Conservation (phyloP, 2,329 filamentous ascomycete species). For the Coniochaeta prunicola region DNA sequence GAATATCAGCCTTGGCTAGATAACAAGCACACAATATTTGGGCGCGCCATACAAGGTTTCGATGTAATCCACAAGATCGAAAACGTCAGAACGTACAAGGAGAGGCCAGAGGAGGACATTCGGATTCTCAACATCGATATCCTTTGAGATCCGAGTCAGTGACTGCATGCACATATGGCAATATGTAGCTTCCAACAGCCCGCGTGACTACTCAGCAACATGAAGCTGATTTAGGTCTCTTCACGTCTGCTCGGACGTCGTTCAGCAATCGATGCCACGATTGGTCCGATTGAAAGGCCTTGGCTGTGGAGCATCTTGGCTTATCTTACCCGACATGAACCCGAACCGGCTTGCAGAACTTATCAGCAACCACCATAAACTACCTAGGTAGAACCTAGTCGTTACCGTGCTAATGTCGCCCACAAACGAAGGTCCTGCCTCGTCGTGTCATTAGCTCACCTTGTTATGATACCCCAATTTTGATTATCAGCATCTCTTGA, state of each 20-base stretch:
- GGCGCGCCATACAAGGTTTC: constrained; percentile 78
- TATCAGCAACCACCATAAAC: background rate
- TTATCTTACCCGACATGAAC: background rate
- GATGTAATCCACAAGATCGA: constrained; percentile 97
- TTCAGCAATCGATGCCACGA: background rate
- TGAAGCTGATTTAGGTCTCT: background rate
- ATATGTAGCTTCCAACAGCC: background rate
- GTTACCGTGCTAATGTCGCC: background rate
- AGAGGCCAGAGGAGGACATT: constrained; percentile 94
- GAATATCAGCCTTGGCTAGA: constrained; percentile 72
- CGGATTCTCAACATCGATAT: constrained; percentile 88
- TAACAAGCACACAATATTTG: constrained; percentile 94
- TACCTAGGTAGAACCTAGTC: background rate
- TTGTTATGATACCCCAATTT: background rate
- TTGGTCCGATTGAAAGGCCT: background rate
- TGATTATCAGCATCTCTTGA: background rate
- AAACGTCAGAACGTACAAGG: constrained; percentile 76
- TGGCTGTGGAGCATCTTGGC: background rate
- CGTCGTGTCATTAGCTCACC: background rate
- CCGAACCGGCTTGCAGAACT: background rate
- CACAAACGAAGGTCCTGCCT: background rate
- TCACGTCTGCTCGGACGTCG: background rate
- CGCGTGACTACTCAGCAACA: background rate
- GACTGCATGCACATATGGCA: background rate
- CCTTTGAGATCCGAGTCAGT: constrained; percentile 10